These are phyloP conservation scores for Pholiota adiposa DNA, from an alignment of 1,284 basidiomycete genomes.

Conservation along the genomic window DNA sequence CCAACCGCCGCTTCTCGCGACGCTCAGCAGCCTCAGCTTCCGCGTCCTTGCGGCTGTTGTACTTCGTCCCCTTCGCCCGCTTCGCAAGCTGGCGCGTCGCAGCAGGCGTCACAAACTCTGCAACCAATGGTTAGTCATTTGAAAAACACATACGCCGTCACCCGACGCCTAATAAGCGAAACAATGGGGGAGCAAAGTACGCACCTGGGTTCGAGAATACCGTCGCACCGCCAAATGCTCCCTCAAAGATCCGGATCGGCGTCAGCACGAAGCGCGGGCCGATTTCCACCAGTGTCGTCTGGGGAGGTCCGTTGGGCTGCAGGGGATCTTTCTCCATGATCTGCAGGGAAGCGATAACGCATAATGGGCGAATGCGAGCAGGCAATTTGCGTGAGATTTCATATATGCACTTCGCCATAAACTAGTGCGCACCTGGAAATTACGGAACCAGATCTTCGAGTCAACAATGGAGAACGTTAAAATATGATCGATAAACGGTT, in stretches of 20 bases:
- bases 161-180: constrained; percentile 4
- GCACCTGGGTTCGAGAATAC: constrained; percentile 95
- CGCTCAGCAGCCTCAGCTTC: constrained; percentile 70
- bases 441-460: constrained; percentile 98
- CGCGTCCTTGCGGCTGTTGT: constrained; percentile 81
- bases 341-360: constrained; percentile 38
- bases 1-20: constrained; percentile 66
- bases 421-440: constrained; percentile 77
- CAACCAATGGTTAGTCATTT: constrained; percentile 3
- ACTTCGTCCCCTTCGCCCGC: constrained; percentile 79
- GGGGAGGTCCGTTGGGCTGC: constrained; percentile 74
- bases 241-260: constrained; percentile 98
- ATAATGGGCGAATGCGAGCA: neutral
- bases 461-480: constrained; percentile 96
- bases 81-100: constrained; percentile 77
- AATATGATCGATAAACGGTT: constrained; percentile 98
- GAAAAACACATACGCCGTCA: neutral
- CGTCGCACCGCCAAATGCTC: constrained; percentile 93
- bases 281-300: constrained; percentile 89
- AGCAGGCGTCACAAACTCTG: constrained; percentile 92
- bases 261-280: constrained; percentile 97
- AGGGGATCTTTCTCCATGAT: constrained; percentile 81
- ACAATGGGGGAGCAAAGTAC: constrained; percentile 28
- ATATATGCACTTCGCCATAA: neutral
- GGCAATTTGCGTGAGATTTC: neutral